Conservation (phyloP, 805 yeast species). For the Metschnikowia colocasiae region DNA sequence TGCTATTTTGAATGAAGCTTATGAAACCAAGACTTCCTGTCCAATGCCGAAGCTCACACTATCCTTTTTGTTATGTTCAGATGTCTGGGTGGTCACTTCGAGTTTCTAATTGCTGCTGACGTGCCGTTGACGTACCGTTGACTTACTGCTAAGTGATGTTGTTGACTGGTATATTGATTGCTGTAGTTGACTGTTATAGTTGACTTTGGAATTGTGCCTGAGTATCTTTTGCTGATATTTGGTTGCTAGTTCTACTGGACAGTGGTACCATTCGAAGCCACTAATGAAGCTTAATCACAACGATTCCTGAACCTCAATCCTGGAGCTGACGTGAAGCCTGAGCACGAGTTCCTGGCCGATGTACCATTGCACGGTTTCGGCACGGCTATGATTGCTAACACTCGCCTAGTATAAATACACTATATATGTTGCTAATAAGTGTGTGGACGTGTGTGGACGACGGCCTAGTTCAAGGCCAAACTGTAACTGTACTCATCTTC, state of each 20-base stretch:
- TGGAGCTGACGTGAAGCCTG: background rate
- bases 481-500: slow-evolving; percentile 96
- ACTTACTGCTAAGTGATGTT: too few species aligned
- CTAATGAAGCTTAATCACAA: background rate
- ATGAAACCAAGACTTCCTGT: background rate
- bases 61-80: too few species aligned
- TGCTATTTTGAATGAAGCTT: background rate
- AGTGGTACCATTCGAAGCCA: too few species aligned
- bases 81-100: too few species aligned
- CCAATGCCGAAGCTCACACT: background rate
- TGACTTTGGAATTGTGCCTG: too few species aligned
- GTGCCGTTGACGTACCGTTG: too few species aligned
- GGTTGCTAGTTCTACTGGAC: too few species aligned
- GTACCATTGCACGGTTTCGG: background rate
- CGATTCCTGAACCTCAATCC: background rate
- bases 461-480: slow-evolving; percentile 54
- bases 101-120: too few species aligned
- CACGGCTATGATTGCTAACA: background rate
- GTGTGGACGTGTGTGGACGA: background rate
- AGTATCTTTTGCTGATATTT: too few species aligned
- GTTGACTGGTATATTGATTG: too few species aligned
- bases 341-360: background rate
- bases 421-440: slow-evolving; percentile 1
- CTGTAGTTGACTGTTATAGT: too few species aligned
- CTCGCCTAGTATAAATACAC: slow-evolving; percentile 1